Evolutionary conservation across 2,329 filamentous ascomycete species (phyloP).

Genomic region (Colletotrichum tamarilloi): DNA sequence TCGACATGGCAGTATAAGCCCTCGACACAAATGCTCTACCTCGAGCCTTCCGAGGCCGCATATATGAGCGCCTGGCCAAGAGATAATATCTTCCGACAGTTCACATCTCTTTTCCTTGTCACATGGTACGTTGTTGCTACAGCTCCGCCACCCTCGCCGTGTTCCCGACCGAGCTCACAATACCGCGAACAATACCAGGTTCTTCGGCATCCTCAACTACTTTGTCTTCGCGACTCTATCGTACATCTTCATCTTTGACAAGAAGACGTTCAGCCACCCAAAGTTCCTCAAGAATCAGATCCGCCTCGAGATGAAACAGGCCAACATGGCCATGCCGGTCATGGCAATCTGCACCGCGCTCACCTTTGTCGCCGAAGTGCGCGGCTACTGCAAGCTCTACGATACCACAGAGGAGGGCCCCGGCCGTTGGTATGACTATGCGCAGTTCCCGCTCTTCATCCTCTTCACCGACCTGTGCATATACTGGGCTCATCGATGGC

Average conservation of each 20-base stretch:
- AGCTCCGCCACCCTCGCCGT: background rate
- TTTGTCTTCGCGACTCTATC: constrained; percentile 86
- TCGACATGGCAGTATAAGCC: constrained; percentile 78
- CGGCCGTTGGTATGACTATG: constrained; percentile 79
- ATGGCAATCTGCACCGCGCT: constrained; percentile 87
- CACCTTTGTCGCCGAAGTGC: constrained; percentile 85
- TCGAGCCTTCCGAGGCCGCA: constrained; percentile 79
- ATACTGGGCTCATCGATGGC: constrained; percentile 89
- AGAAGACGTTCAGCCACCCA: constrained; percentile 87
- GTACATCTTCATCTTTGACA: constrained; percentile 92
- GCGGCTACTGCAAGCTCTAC: constrained; percentile 89
- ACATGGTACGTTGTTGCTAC: constrained; percentile 75
- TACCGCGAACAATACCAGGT: constrained; percentile 59
- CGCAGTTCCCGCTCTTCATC: constrained; percentile 91
- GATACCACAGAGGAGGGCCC: constrained; percentile 81
- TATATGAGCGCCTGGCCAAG: constrained; percentile 82
- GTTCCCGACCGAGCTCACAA: constrained; percentile 3
- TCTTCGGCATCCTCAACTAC: constrained; percentile 88
- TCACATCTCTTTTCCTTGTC: constrained; percentile 81
- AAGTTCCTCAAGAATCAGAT: constrained; percentile 97
- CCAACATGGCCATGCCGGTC: constrained; percentile 79
- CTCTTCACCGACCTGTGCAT: constrained; percentile 90
- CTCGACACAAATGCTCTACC: constrained; percentile 74
- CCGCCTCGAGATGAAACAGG: constrained; percentile 84
- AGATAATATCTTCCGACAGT: constrained; percentile 82